Percentiles rank a stretch among this genome's conserved stretches.
These are phyloP conservation scores for Phytophthora idaei DNA, from an alignment of 352 stramenopile species.

Conservation along the genomic window DNA sequence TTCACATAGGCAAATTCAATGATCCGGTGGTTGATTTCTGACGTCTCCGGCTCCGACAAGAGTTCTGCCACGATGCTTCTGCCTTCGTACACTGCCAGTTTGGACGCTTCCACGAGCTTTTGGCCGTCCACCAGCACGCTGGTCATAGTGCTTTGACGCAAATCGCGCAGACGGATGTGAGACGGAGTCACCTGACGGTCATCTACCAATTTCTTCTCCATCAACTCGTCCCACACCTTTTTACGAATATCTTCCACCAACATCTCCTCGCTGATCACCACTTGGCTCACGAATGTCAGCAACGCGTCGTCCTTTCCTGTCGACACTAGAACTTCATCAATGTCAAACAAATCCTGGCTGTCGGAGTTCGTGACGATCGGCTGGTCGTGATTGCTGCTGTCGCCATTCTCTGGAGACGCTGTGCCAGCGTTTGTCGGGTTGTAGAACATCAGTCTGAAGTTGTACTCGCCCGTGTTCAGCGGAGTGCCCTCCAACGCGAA, in stretches of 20 bases:
- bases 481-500: conserved; percentile 71
- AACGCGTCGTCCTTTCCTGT: conserved; percentile 59
- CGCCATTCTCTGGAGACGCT: conserved; percentile 8
- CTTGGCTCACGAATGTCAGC: conserved; percentile 59
- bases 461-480: conserved; percentile 75
- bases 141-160: conserved; percentile 70
- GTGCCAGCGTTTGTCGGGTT: conserved; percentile 20
- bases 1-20: conserved; percentile 76
- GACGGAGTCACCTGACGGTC: conserved; percentile 35
- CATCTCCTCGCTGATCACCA: conserved; percentile 83
- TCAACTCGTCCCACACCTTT: conserved; percentile 49
- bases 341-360: conserved; percentile 49
- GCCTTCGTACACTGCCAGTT: conserved; percentile 79
- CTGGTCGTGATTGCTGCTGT: conserved; percentile 25
- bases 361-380: conserved; percentile 30
- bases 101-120: conserved; percentile 67
- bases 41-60: conserved; percentile 54
- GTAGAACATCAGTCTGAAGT: conserved; percentile 75
- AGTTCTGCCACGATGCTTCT: conserved; percentile 76
- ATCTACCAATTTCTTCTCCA: conserved; percentile 49
- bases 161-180: conserved; percentile 69
- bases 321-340: conserved; percentile 65
- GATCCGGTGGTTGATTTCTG: conserved; percentile 56
- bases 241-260: conserved; percentile 70
- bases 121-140: conserved; percentile 67